Percentiles rank a stretch among this genome's conserved stretches.
Conservation (phyloP, 768 basidiomycete species). For the Agaricus blazei region DNA sequence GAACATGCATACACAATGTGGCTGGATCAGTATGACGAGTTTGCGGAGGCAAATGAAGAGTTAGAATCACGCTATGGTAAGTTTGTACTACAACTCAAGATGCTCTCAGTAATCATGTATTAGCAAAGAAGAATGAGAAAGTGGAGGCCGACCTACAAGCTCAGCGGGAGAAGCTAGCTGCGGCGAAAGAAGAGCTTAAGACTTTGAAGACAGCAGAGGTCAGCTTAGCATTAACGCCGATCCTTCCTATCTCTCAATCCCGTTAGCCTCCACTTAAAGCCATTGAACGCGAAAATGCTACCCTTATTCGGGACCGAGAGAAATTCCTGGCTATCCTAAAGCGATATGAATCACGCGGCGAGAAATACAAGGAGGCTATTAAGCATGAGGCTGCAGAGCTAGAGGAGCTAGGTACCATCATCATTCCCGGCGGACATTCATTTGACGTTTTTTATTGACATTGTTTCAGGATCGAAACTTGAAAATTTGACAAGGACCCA, state of each 20-base stretch:
- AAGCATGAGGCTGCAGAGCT: constrained; percentile 65
- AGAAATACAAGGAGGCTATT: constrained; percentile 63
- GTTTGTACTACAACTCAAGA: constrained; percentile 13
- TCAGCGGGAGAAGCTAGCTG: constrained; percentile 40
- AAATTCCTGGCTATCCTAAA: constrained; percentile 76
- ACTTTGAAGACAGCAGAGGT: constrained; percentile 63
- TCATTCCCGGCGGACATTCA: neutral
- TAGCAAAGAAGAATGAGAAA: constrained; percentile 71
- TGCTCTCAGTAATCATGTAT: constrained; percentile 6
- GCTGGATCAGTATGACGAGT: constrained; percentile 62
- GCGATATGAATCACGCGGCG: constrained; percentile 64
- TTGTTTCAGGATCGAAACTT: constrained; percentile 48
- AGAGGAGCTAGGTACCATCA: constrained; percentile 41
- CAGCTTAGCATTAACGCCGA: neutral
- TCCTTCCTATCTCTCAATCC: constrained; percentile 2
- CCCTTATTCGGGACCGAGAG: constrained; percentile 66
- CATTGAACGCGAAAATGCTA: constrained; percentile 54
- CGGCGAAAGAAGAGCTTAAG: constrained; percentile 47
- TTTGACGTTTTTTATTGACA: neutral
- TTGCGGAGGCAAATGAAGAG: constrained; percentile 61
- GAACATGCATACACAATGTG: constrained; percentile 63
- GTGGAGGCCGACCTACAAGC: constrained; percentile 60
- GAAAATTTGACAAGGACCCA: constrained; percentile 63
- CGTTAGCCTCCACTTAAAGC: constrained; percentile 57
- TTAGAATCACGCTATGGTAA: constrained; percentile 77